These are phyloP conservation scores for Talaromyces sp. DNA, from an alignment of 2,329 filamentous ascomycete genomes.

Conservation along the genomic window DNA sequence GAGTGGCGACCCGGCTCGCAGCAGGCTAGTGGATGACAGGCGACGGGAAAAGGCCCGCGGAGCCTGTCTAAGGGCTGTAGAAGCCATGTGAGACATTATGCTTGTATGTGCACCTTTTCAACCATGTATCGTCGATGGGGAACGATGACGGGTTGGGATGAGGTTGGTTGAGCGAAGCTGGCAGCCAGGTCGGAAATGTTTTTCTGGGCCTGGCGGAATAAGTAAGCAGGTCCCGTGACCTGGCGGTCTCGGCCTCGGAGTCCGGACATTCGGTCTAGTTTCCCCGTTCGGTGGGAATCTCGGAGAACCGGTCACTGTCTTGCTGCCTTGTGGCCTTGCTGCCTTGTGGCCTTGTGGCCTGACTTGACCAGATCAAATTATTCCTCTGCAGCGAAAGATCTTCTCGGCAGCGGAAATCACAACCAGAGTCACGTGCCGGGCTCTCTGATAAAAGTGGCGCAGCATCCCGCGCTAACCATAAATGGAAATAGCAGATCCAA, in stretches of 20 bases:
- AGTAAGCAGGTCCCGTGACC: not conserved
- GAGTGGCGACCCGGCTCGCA: constrained; percentile 36
- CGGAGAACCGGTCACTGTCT: not conserved
- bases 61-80: constrained; percentile 65
- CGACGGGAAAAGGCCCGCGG: constrained; percentile 55
- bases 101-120: constrained; percentile 15
- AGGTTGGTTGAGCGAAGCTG: not conserved
- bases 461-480: not conserved
- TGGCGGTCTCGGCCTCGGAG: not conserved
- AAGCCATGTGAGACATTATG: constrained; percentile 62
- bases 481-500: not conserved
- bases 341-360: too few species aligned
- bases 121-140: constrained; percentile 20
- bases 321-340: not conserved
- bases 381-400: too few species aligned
- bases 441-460: not conserved
- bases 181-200: not conserved
- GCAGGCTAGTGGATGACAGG: constrained; percentile 37
- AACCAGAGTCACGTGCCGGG: not conserved
- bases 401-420: too few species aligned
- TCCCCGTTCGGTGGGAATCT: not conserved
- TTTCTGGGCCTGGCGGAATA: constrained; percentile 13
- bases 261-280: not conserved
- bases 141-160: constrained; percentile 9
- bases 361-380: too few species aligned